Conservation (phyloP, 495 filamentous ascomycete species). For the Lasiosphaeria hispida region DNA sequence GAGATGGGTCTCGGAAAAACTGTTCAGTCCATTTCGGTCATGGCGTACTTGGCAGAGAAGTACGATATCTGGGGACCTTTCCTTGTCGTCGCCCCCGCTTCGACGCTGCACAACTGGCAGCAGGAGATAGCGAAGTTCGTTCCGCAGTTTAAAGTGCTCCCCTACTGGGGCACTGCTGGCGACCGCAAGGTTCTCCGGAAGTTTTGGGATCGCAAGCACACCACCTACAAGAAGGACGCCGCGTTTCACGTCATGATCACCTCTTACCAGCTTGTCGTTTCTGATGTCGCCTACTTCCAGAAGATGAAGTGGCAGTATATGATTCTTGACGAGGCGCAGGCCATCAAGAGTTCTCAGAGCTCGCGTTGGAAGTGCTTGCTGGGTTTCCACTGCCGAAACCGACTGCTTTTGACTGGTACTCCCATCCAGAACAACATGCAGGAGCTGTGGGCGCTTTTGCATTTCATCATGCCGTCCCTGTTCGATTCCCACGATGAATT, state of each 20-base stretch:
- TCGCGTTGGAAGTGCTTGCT: slow-evolving; percentile 95
- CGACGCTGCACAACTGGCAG: slow-evolving; percentile 98
- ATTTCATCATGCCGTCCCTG: slow-evolving; percentile 98
- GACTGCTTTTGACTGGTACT: slow-evolving; percentile 90
- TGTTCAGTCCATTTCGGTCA: slow-evolving; percentile 97
- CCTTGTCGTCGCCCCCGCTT: slow-evolving; percentile 92
- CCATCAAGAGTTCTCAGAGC: slow-evolving; percentile 96
- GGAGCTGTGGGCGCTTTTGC: slow-evolving; percentile 93
- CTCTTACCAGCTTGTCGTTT: slow-evolving; percentile 95
- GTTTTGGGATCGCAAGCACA: slow-evolving; percentile 98
- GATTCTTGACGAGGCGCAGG: slow-evolving; percentile 97
- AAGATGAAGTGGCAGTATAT: slow-evolving; percentile 99
- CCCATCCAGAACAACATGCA: slow-evolving; percentile 99
- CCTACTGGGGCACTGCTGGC: slow-evolving; percentile 93
- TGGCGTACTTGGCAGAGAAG: slow-evolving; percentile 95
- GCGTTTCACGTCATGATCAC: slow-evolving; percentile 95
- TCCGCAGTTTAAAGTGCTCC: slow-evolving; percentile 86
- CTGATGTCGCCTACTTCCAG: slow-evolving; percentile 94
- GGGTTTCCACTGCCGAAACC: slow-evolving; percentile 93
- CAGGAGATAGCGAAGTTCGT: slow-evolving; percentile 96
- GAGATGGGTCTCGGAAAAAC: slow-evolving; percentile 99
- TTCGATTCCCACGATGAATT: slow-evolving; percentile 99
- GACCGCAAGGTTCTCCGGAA: slow-evolving; percentile 96
- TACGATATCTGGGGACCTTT: slow-evolving; percentile 99
- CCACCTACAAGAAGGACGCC: slow-evolving; percentile 88